Evolutionary conservation across 2,329 filamentous ascomycete species (phyloP).

Genomic region (Curvularia sp.): DNA sequence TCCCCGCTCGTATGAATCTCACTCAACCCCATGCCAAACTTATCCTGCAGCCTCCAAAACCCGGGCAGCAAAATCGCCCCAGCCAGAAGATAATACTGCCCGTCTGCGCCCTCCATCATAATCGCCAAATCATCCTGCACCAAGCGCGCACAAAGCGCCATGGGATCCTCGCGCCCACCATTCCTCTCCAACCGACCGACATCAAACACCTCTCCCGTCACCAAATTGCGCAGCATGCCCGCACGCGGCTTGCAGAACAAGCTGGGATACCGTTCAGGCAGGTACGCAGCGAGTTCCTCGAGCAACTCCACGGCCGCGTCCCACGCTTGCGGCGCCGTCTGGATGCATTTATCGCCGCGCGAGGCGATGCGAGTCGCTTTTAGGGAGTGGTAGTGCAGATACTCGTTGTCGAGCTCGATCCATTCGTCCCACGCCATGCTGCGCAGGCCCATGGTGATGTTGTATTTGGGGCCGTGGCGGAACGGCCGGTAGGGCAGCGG

Average conservation of each 20-base stretch:
- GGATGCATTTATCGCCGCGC: conserved; percentile 71
- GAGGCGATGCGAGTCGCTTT: conserved; percentile 73
- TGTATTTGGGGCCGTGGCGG: conserved; percentile 77
- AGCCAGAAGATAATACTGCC: conserved; percentile 81
- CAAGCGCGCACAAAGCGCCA: conserved; percentile 74
- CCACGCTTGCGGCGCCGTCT: conserved; percentile 73
- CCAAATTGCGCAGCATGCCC: conserved; percentile 70
- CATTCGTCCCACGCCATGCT: conserved; percentile 74
- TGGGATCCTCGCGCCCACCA: conserved; percentile 70
- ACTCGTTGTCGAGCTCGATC: conserved; percentile 87
- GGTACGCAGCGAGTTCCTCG: conserved; percentile 73
- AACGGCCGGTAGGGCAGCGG: conserved; percentile 82
- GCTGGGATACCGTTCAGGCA: conserved; percentile 76
- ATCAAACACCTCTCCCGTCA: conserved; percentile 76
- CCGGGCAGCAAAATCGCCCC: conserved; percentile 78
- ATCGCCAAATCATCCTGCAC: conserved; percentile 84
- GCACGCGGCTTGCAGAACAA: conserved; percentile 66
- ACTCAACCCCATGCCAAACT: conserved; percentile 78
- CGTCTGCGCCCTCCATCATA: conserved; percentile 79
- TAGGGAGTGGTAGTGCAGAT: conserved; percentile 72
- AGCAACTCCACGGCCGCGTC: conserved; percentile 77
- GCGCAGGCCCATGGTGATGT: conserved; percentile 79
- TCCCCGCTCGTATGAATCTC: conserved; percentile 81
- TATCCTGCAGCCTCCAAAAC: conserved; percentile 84
- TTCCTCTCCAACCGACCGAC: conserved; percentile 67